Base-by-base conservation (phyloP, 2,329 filamentous ascomycete genomes). In the Fonsecaea multimorphosa region DNA sequence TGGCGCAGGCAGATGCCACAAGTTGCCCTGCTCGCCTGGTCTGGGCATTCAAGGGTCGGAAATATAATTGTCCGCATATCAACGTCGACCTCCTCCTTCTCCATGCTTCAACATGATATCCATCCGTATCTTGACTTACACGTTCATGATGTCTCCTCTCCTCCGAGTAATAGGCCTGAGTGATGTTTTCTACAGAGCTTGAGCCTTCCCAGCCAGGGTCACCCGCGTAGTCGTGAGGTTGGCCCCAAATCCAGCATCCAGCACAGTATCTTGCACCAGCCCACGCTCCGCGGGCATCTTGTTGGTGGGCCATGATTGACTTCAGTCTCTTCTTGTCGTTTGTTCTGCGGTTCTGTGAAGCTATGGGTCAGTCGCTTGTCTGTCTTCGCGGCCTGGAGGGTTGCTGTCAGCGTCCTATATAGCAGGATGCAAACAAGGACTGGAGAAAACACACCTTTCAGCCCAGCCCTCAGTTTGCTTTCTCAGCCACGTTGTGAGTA, bases 1-100 rank as follows among this genome's bases (percentile, higher is more conserved):
- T 49, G 44, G 44, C 44, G 44, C 19, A 49, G 38, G 8, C 9
- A 19, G 38, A 44, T 5, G 6, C 38, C 38, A 44, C 16, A 19
- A 44, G n/a, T 19, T n/a, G n/a, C n/a, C n/a, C n/a, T n/a, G n/a
- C n/a, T n/a, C n/a, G 16, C 16, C n/a, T 44, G 38, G 38, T 44
- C 38, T 44, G n/a, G 38, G 38, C 19, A 12, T 24, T 7, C 44
- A 11, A 8, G 44, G 44, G 4, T 19, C 19, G 44, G 44, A 49
- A 4, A 49, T 49, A 49, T 8, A 49, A 49, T 49, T 49, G 44
- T 24, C 44, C 44, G 44, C 22, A 49, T 49, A 49, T 49, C 44
- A 22, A 24, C 44, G 7, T 49, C 22, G 24, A 24, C 44, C 19
- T 46, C 40, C 19, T 46, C 19, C 7, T 11, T 9, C 19, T 46